These are phyloP conservation scores for Trichoderma simmonsii DNA, from an alignment of 2,329 filamentous ascomycete species.

Conservation along the genomic window DNA sequence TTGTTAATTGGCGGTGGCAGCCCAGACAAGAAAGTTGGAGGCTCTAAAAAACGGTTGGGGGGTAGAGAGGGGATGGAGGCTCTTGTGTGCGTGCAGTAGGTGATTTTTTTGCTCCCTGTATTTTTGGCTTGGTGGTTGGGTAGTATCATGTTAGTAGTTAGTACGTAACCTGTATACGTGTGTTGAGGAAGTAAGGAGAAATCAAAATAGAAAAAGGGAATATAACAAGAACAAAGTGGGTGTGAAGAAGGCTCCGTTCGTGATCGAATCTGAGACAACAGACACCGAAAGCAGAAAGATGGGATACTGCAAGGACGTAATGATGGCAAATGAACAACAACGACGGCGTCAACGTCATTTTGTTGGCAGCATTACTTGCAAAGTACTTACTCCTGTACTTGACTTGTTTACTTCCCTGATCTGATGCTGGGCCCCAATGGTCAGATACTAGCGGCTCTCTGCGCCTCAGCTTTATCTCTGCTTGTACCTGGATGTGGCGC, in stretches of 20 bases:
- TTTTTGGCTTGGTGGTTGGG: neutral
- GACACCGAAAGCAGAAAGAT: neutral
- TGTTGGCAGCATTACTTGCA: neutral
- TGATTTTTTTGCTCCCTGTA: neutral
- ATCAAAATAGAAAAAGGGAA: neutral
- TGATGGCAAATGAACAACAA: neutral
- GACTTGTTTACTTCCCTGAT: neutral
- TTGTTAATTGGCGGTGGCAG: neutral
- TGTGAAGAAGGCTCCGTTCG: neutral
- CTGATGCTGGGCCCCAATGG: neutral
- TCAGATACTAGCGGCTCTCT: conserved; percentile 14
- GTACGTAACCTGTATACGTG: neutral
- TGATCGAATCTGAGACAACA: neutral
- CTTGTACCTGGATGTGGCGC: conserved; percentile 18
- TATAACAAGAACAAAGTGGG: neutral
- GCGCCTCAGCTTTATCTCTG: conserved; percentile 16
- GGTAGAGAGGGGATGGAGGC: neutral
- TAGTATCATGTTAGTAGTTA: neutral
- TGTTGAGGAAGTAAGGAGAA: neutral
- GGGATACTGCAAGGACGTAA: neutral
- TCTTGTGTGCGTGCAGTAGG: neutral
- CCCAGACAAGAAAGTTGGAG: neutral
- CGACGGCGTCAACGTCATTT: neutral
- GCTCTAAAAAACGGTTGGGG: neutral
- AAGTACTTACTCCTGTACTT: neutral